These are phyloP conservation scores for Xerocomus potaroensis DNA, from an alignment of 768 basidiomycete genomes.

Conservation along the genomic window DNA sequence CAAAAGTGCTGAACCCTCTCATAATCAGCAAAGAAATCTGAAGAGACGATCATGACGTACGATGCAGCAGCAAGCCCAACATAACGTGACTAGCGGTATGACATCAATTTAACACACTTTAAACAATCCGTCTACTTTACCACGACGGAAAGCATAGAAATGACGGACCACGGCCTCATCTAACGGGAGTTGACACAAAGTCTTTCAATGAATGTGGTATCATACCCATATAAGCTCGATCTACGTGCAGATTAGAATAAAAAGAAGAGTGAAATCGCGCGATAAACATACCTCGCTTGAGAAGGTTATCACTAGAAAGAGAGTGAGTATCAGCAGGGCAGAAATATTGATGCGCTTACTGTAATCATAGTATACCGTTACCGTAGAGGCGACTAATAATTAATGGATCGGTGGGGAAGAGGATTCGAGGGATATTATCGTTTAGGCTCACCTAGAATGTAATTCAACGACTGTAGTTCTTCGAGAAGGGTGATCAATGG, in stretches of 20 bases:
- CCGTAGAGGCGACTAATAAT: too few relatives aligned
- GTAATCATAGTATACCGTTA: too few relatives aligned
- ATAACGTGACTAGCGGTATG: conserved; percentile 4
- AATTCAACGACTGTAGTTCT: too few relatives aligned
- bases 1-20: neutral
- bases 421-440: too few relatives aligned
- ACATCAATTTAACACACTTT: neutral
- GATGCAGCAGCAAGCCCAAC: conserved; percentile 1
- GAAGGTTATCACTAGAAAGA: conserved; percentile 5
- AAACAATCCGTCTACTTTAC: neutral
- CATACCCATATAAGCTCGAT: conserved; percentile 14
- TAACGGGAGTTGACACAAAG: neutral
- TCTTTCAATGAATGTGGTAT: neutral
- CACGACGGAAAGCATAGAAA: conserved; percentile 8
- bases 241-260: neutral
- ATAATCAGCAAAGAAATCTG: neutral
- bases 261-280: neutral
- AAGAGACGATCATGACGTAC: conserved; percentile 1
- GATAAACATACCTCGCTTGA: conserved; percentile 4
- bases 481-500: too few relatives aligned
- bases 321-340: neutral
- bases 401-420: too few relatives aligned
- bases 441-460: too few relatives aligned
- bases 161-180: conserved; percentile 11
- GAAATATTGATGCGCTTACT: too few relatives aligned